Conservation (phyloP, 2,329 filamentous ascomycete species). For the Clonostachys chloroleuca region DNA sequence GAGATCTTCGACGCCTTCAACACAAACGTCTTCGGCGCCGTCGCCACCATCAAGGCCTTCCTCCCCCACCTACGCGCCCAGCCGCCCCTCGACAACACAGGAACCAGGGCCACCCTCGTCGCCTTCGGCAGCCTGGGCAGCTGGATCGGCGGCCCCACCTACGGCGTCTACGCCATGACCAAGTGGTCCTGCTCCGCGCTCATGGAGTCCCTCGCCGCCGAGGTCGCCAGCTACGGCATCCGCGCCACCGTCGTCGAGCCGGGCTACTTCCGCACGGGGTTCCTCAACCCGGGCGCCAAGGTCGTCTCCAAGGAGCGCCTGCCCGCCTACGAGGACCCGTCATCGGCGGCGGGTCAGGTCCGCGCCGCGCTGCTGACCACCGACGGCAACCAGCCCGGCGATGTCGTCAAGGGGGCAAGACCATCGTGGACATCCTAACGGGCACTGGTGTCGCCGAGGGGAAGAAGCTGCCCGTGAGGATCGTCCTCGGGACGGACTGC, state of each 20-base stretch:
- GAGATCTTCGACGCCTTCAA: constrained; percentile 35
- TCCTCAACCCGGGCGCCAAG: constrained; percentile 31
- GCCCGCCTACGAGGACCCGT: constrained; percentile 21
- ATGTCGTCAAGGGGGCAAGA: constrained; percentile 45
- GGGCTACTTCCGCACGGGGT: constrained; percentile 46
- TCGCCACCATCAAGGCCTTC: constrained; percentile 43
- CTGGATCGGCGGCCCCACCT: constrained; percentile 28
- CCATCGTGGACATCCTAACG: constrained; percentile 52
- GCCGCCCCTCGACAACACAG: constrained; percentile 9
- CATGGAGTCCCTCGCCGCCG: constrained; percentile 34
- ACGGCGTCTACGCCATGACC: constrained; percentile 33
- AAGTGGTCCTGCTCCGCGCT: constrained; percentile 41
- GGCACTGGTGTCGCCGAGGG: constrained; percentile 39
- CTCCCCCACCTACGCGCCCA: constrained; percentile 39
- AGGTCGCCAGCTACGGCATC: constrained; percentile 40
- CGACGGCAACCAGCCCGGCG: constrained; percentile 48
- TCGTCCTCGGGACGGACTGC: constrained; percentile 50
- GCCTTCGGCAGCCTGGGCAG: constrained; percentile 43
- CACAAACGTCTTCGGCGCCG: constrained; percentile 48
- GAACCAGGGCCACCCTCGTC: constrained; percentile 22
- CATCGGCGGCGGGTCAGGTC: constrained; percentile 16
- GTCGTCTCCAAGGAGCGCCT: constrained; percentile 18
- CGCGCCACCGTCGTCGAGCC: constrained; percentile 38
- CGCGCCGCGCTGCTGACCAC: constrained; percentile 21
- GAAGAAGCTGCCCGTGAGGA: constrained; percentile 42